Base-by-base conservation (phyloP, 2,329 filamentous ascomycete genomes). In the Aspergillus pseudotamarii region DNA sequence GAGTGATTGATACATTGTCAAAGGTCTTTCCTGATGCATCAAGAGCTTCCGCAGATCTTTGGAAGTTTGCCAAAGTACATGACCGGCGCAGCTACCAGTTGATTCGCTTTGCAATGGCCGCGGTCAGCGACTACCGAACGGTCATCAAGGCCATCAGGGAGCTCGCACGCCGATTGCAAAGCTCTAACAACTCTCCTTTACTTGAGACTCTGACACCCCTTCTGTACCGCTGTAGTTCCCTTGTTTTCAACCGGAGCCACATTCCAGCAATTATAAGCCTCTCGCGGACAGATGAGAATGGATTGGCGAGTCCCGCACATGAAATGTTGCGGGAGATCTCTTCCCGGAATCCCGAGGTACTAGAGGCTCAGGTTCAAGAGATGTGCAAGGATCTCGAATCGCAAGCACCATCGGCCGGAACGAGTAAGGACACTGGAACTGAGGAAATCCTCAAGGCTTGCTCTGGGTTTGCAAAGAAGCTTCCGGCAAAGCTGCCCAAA, bases 171-270 rank as follows among this genome's bases (percentile, higher is more conserved):
- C 89, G 93, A 62, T 85, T 96, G 41, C 90, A 94, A 69, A 85
- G 87, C 59, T 87, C 87, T 26, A 79, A 72, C 83, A 89, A 53
- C 84, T 85, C 59, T 78, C 86, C 66, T 32, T 83, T 95, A 54
- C 80, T 96, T 4, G 92, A 96, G 41, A 96, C 93, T 0, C 76
- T 99, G 30, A 86, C 90, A 6, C 91, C 93, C 6, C 83, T 99
- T 19, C 82, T 98, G 5, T 97, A 96, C 75, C 89, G 93, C 50
- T 90, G 90, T 60, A 91, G 92, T 38, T 89, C 92, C 62, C 85
- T 99, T 66, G 86, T 97, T 68, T 97, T 96, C 81, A 99, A 97
- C 80, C 89, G 92, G 73, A 98, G 94, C 75, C 94, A 99, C 75
- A 89, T 99, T 21, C 89, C 94, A 3, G 89, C 92, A 0, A 94